Evolutionary conservation across 495 filamentous ascomycete genomes (phyloP).

Genomic region (Penicillium dipodomyicola): DNA sequence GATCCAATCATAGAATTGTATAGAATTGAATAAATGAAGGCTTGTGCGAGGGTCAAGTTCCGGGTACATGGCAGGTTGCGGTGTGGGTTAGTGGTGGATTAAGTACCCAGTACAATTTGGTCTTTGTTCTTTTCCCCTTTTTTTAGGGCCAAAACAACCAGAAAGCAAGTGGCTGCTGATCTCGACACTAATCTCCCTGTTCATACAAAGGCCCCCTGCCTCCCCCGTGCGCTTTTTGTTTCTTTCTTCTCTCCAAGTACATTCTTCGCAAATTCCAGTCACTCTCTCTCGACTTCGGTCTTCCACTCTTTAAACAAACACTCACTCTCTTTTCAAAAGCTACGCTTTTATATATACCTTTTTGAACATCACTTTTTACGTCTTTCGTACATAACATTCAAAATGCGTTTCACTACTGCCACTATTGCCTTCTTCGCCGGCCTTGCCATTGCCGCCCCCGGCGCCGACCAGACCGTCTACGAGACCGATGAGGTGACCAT

Average conservation of each 20-base stretch:
- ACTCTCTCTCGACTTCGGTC: slow-evolving; percentile 54
- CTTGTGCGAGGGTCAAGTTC: neutral
- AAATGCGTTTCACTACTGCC: slow-evolving; percentile 55
- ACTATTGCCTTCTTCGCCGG: slow-evolving; percentile 52
- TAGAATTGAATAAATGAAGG: neutral
- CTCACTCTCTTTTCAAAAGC: slow-evolving; percentile 45
- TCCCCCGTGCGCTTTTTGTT: slow-evolving; percentile 28
- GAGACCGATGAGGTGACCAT: slow-evolving; percentile 54
- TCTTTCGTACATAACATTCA: slow-evolving; percentile 40
- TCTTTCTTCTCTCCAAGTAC: slow-evolving; percentile 41
- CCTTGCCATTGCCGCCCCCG: slow-evolving; percentile 41
- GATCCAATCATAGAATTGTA: slow-evolving; percentile 6
- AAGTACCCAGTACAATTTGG: slow-evolving; percentile 9
- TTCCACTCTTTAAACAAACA: slow-evolving; percentile 50
- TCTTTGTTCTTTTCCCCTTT: slow-evolving; percentile 3
- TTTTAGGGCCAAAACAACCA: slow-evolving; percentile 4
- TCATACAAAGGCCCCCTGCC: slow-evolving; percentile 43
- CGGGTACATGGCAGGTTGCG: slow-evolving; percentile 9
- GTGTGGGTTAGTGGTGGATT: slow-evolving; percentile 5
- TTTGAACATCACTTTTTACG: slow-evolving; percentile 38
- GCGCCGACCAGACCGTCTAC: slow-evolving; percentile 49
- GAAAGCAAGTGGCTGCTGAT: slow-evolving; percentile 25
- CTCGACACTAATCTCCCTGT: slow-evolving; percentile 44
- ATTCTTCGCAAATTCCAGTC: slow-evolving; percentile 38
- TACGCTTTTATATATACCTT: slow-evolving; percentile 22